These are phyloP conservation scores for Baorangia bicolor DNA, from an alignment of 768 basidiomycete genomes.

Conservation along the genomic window DNA sequence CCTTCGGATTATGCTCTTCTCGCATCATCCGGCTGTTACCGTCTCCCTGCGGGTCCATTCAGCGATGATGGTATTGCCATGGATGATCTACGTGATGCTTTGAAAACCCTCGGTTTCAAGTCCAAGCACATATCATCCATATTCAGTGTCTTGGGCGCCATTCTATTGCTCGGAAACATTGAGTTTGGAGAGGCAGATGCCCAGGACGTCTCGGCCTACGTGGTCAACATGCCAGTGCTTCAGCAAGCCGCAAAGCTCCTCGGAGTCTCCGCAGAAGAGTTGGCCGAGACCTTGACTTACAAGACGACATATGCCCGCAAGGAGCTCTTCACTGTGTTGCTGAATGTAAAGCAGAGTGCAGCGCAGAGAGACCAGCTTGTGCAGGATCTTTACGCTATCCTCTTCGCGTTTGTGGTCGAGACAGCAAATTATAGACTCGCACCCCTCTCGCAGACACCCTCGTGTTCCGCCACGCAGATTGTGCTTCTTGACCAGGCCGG, in stretches of 20 bases:
- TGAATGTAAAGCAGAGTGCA: conserved; percentile 50
- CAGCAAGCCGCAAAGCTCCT: conserved; percentile 50
- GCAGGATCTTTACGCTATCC: conserved; percentile 59
- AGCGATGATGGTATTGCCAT: conserved; percentile 59
- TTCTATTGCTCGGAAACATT: conserved; percentile 58
- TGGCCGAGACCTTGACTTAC: conserved; percentile 53
- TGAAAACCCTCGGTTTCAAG: conserved; percentile 62
- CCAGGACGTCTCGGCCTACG: conserved; percentile 51
- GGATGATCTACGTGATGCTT: conserved; percentile 55
- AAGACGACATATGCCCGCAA: conserved; percentile 58
- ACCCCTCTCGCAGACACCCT: conserved; percentile 40
- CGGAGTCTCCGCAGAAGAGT: conserved; percentile 53
- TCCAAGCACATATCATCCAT: conserved; percentile 55
- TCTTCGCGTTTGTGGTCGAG: conserved; percentile 63
- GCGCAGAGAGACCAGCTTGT: conserved; percentile 54
- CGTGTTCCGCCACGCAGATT: conserved; percentile 46
- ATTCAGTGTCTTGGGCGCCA: conserved; percentile 50
- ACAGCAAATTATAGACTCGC: conserved; percentile 59
- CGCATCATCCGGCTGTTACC: conserved; percentile 59
- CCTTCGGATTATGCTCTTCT: conserved; percentile 58
- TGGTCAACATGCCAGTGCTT: conserved; percentile 46
- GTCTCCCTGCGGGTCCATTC: conserved; percentile 61
- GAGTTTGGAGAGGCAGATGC: conserved; percentile 56
- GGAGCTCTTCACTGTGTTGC: conserved; percentile 56
- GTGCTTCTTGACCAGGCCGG: conserved; percentile 56